Conservation (phyloP, 2,329 filamentous ascomycete genomes). For the Aureobasidium vineae region DNA sequence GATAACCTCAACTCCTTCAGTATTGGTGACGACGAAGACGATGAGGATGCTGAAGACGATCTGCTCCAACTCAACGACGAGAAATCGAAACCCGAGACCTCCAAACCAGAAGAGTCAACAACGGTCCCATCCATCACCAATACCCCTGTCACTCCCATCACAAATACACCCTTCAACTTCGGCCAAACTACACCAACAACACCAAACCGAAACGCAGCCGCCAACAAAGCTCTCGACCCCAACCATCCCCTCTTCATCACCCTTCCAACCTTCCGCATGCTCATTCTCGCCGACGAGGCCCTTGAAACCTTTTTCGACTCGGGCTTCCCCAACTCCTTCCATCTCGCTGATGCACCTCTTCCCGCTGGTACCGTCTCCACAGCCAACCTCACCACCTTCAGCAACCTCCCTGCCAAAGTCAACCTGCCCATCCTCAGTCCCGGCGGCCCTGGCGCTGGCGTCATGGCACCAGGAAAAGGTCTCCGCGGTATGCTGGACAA, state of each 20-base stretch:
- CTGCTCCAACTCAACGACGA: constrained; percentile 60
- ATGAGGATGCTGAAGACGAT: constrained; percentile 40
- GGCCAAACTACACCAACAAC: constrained; percentile 32
- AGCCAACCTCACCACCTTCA: constrained; percentile 81
- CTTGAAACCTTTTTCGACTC: constrained; percentile 97
- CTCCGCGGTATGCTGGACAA: constrained; percentile 92
- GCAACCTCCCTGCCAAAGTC: constrained; percentile 57
- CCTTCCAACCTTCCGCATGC: constrained; percentile 97
- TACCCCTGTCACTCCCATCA: constrained; percentile 24
- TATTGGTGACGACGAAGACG: constrained; percentile 66
- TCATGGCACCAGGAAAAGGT: constrained; percentile 67
- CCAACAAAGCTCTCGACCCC: constrained; percentile 88
- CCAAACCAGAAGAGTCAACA: constrained; percentile 28
- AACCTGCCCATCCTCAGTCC: constrained; percentile 33
- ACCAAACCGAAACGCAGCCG: constrained; percentile 62
- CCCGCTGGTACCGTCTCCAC: constrained; percentile 51
- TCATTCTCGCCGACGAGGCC: constrained; percentile 91
- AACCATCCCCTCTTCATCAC: constrained; percentile 94
- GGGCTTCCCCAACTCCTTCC: constrained; percentile 90
- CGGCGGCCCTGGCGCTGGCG: constrained; percentile 46
- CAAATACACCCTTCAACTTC: constrained; percentile 30
- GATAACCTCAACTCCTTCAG: constrained; percentile 61
- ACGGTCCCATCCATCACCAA: constrained; percentile 23
- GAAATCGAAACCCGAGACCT: constrained; percentile 32
- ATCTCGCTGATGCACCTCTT: constrained; percentile 66